Evolutionary conservation across 441 rosid species (phyloP).

Genomic region (Omphalea diandra): DNA sequence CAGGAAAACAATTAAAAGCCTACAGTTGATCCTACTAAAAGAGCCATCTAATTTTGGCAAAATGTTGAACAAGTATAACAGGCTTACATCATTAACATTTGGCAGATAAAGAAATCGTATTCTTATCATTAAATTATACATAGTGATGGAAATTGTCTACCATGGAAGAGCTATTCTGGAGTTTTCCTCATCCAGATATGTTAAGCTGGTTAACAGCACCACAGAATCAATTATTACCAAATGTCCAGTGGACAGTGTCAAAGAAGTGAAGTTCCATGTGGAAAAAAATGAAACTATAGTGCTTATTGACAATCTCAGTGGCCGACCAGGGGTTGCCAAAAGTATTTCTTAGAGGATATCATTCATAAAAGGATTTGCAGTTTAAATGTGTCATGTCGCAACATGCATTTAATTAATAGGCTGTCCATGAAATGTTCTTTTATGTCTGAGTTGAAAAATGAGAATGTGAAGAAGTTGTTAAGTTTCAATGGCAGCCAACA

Average conservation of each 20-base stretch:
- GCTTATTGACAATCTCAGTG: neutral
- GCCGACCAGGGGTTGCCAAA: neutral
- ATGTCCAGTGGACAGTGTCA: neutral
- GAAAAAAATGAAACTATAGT: neutral
- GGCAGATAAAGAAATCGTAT: neutral
- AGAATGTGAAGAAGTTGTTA: neutral
- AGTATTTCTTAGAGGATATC: neutral
- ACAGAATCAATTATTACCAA: neutral
- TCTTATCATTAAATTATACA: neutral
- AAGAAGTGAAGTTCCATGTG: neutral
- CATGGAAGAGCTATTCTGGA: neutral
- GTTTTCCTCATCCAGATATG: neutral
- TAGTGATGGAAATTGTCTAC: too few species aligned
- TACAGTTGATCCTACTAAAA: neutral
- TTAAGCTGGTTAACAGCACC: neutral
- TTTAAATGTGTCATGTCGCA: neutral
- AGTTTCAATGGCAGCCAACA: neutral
- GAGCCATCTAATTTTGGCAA: neutral
- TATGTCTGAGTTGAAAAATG: neutral
- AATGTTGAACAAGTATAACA: too few species aligned
- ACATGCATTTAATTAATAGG: too few species aligned
- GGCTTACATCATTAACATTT: neutral
- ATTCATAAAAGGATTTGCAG: neutral
- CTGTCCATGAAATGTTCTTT: neutral
- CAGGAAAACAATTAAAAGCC: neutral